Evolutionary conservation across 148 eudicot genomes (phyloP).

Genomic region (Camellia japonica): DNA sequence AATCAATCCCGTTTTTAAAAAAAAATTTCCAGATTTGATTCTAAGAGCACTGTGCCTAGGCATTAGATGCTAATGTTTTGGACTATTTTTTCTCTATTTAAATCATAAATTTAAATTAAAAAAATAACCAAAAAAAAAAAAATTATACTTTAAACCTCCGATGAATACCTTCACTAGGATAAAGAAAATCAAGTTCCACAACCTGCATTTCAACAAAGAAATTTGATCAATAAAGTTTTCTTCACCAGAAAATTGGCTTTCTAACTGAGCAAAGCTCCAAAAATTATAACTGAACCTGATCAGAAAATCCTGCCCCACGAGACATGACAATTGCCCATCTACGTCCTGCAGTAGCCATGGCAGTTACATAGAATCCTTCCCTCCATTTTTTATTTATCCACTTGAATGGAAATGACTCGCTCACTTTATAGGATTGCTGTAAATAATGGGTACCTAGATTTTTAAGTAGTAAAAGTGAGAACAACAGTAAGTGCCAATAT

Average conservation of each 20-base stretch:
- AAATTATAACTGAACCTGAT: slow-evolving; percentile 9
- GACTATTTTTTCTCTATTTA: no score
- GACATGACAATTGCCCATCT: slow-evolving; percentile 25
- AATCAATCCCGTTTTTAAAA: no score
- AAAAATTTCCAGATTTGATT: no score
- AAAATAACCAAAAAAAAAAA: no score
- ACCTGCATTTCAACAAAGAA: neutral
- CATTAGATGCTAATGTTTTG: no score
- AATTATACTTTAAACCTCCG: neutral
- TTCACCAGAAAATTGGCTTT: no score
- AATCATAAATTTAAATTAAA: no score
- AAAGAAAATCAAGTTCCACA: slow-evolving; percentile 9
- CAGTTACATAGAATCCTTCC: slow-evolving; percentile 21
- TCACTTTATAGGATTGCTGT: slow-evolving; percentile 21
- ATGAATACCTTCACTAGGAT: slow-evolving; percentile 8
- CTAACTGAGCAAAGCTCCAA: neutral
- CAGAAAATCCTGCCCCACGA: slow-evolving; percentile 14
- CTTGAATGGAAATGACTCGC: slow-evolving; percentile 22
- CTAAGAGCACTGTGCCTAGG: no score
- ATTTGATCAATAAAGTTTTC: no score
- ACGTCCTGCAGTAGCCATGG: slow-evolving; percentile 20
- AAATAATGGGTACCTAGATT: slow-evolving; percentile 13
- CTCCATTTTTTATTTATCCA: slow-evolving; percentile 24
- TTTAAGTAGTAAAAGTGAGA: neutral
- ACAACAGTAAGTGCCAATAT: no score